Evolutionary conservation across 2,329 filamentous ascomycete species (phyloP), one percentile per base, ranked within the genome.

Genomic region (Tetracladium maxilliforme): DNA sequence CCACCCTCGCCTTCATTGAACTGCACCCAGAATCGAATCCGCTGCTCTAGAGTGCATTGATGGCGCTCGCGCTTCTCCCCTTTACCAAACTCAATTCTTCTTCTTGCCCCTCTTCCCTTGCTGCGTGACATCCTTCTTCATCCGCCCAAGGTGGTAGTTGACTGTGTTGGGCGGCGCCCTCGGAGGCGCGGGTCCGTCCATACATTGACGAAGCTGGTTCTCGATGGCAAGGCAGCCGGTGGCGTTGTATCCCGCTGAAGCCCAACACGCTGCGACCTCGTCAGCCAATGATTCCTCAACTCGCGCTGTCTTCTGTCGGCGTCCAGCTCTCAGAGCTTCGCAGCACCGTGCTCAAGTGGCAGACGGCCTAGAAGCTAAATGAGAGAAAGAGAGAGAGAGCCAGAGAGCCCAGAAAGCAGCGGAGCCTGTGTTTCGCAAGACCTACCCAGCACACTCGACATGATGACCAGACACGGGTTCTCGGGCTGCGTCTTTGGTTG

Each of bases 131-230:
- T 75, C 70, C 10, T 72, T 70, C 41, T 77, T 79, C 58, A 80
- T 68, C 42, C 90, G 70, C 37, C 69, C 67, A 21, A 95, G 60
- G 49, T 94, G 86, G 61, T 86, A 86, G 56, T 95, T 95, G 68
- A 95, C 84, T 35, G 68, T 71, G 49, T 73, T 87, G 19, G 14
- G 19, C 13, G 48, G 43, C 25, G 49, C 44, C 9, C 12, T 14
- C 19, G 52, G 40, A 30, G 48, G 60, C 61, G 78, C 70, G 33
- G 76, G 73, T 28, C 67, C 67, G 58, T 95, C 87, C 83, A 94
- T 93, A 54, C 72, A 79, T 16, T 52, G 49, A 15, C 73, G 64
- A 31, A 79, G 55, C 26, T 69, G 58, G 28, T 60, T 58, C 49
- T 76, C 70, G 36, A 76, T 44, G 21, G 58, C 56, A 14, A 58